Evolutionary conservation across 352 stramenopile genomes (phyloP).

Genomic region (Globisporangium paddicum): DNA sequence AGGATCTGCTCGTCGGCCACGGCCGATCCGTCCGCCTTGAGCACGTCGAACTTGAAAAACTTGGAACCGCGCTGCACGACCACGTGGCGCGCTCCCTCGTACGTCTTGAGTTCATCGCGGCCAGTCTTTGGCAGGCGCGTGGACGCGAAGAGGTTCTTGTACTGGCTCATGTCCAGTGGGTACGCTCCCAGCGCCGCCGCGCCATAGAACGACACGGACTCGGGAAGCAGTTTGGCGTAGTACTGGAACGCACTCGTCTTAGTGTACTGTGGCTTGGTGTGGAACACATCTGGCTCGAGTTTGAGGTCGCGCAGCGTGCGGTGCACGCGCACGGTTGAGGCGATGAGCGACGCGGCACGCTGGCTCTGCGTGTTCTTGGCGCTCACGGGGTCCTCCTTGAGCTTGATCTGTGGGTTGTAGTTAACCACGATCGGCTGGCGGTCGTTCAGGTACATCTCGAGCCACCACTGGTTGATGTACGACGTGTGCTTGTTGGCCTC

Average conservation of each 20-base stretch:
- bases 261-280: constrained; percentile 77
- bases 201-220: constrained; percentile 85
- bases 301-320: constrained; percentile 74
- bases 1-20: constrained; percentile 78
- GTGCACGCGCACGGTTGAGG: constrained; percentile 79
- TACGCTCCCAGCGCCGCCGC: constrained; percentile 82
- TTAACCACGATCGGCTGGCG: constrained; percentile 86
- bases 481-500: constrained; percentile 81
- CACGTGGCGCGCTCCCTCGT: constrained; percentile 60
- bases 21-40: constrained; percentile 50
- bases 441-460: constrained; percentile 90
- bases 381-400: constrained; percentile 74
- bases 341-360: constrained; percentile 81
- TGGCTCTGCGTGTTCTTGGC: constrained; percentile 86
- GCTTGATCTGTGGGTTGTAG: constrained; percentile 90
- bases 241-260: constrained; percentile 82
- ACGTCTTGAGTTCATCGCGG: constrained; percentile 71
- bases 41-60: constrained; percentile 87
- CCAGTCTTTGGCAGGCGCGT: constrained; percentile 58
- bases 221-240: constrained; percentile 78
- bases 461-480: constrained; percentile 93
- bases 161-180: constrained; percentile 91
- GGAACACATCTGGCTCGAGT: constrained; percentile 87
- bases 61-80: constrained; percentile 84
- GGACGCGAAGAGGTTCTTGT: constrained; percentile 87